phyloP scores from a whole-genome alignment of 202 grass and related monocot genomes.

The Hordeum pubiflorum region DNA sequence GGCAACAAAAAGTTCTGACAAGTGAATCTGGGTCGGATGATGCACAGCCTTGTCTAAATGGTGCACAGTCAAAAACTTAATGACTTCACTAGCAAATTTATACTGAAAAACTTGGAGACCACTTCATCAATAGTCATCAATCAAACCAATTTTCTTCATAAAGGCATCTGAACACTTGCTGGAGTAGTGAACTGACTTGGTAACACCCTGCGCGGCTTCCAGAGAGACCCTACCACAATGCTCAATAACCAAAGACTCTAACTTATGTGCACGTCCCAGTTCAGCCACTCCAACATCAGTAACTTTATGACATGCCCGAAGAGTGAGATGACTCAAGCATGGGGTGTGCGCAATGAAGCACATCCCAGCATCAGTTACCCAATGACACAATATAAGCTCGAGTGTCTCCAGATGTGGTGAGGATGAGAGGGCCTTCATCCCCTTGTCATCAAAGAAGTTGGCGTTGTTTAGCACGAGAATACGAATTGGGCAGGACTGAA shows the following conservation, averaged over 20 bases:
- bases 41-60: neutral
- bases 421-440: constrained; percentile 38
- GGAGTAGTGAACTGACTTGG: neutral
- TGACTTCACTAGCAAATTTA: neutral
- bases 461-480: constrained; percentile 31
- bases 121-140: neutral
- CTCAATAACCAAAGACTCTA: neutral
- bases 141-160: neutral
- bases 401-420: constrained; percentile 33
- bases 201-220: neutral
- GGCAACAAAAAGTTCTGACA: neutral
- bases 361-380: constrained; percentile 45
- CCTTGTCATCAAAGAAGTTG: constrained; percentile 30
- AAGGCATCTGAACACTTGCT: neutral
- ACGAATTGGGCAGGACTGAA: constrained; percentile 41
- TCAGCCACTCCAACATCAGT: constrained; percentile 16
- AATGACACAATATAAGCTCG: constrained; percentile 27
- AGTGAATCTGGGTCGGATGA: neutral
- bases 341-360: constrained; percentile 2
- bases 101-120: neutral
- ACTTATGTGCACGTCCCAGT: neutral
- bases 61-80: neutral
- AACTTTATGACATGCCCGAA: constrained; percentile 32
- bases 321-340: constrained; percentile 36
- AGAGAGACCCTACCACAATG: neutral